Evolutionary conservation across 768 basidiomycete genomes (phyloP), one percentile per base, ranked within the genome.

Genomic region (Tricholoma terreum): DNA sequence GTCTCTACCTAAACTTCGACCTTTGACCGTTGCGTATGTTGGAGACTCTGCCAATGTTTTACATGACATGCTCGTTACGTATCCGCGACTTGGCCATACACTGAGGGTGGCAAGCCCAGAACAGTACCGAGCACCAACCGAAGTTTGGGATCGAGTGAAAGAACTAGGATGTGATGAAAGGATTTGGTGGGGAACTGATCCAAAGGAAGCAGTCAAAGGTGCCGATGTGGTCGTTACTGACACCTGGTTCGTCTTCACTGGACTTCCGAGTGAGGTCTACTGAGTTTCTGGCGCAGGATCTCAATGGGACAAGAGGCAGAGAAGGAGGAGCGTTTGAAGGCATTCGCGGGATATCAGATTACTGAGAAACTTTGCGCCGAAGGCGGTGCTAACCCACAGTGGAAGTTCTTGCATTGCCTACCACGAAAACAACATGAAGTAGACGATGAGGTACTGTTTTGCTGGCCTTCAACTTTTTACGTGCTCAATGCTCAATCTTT

Each of bases 271-370:
- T n/a, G 34, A 17, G 35, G 21, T 15, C 14, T 36, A 21, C 19
- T 54, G 27, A 30, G 35, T 15, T 4, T 11, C 24, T 33, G 17
- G 27, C 24, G 12, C 65, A 95, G 93, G 94, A 94, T 98, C 61
- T 98, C 96, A 2, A 98, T 99, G 97, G 97, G 97, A 15, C 94
- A 97, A 72, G 97, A 98, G 73, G 89, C 87, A 1, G 94, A 98
- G 71, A 93, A 94, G 61, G 90, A 77, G 31, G 85, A 92, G 63
- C 86, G 96, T 14, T 70, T 96, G 42, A 76, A 83, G 50, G 96
- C 92, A 57, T 99, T 99, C 74, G 61, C 82, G 15, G 95, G 97
- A 2, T 99, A 92, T 72, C 97, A 98, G 68, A 86, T 99, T 50
- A 98, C 96, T 1, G 94, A 98, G 70, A 74, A 82, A 31, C 80